Evolutionary conservation across 331 rosid species (phyloP), one percentile per base, ranked within the genome.

Genomic region (Prunus yedoensis): DNA sequence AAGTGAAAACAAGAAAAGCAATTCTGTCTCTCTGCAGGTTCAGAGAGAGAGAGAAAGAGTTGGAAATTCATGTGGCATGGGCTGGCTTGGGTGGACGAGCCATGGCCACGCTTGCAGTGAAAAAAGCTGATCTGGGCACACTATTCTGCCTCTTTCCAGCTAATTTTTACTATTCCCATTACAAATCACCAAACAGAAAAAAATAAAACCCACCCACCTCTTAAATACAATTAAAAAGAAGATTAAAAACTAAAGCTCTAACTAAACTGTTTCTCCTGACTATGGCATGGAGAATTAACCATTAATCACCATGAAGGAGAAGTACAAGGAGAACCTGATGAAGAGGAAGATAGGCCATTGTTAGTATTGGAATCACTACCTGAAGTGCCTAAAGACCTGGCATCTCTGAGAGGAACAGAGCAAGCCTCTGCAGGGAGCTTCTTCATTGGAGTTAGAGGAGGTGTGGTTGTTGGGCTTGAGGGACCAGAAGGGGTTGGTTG

Each of bases 291-390:
- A 67, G 51, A 74, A 47, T 52, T 52, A 52, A 52, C 5, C 21
- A 63, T 17, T 35, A 73, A 72, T 79, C 91, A 90, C 97, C 99
- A 95, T 21, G 97, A 90, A 86, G 95, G 97, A 78, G 97, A 95
- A 82, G 97, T 89, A 69, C 81, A 85, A 54, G 89, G 93, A 74
- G 99, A 84, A 38, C 74, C 89, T 4, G 97, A 92, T 23, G 97
- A 90, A 11, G 97, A 90, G 0, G 97, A 88, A 32, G 96, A 89
- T 49, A 38, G 66, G 4, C 85, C 92, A 75, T 88, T 82, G 80
- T 87, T 69, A 45, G 87, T 89, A 25, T 80, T 87, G 28, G 97
- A 92, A 35, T 92, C 97, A 82, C 89, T 90, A 10, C 82, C 91
- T 3, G 91, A 91, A 66, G 91, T 87, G 43, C 81, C 88, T 30